Base-by-base conservation (phyloP, 2,329 filamentous ascomycete genomes). In the Cladophialophora carrionii region DNA sequence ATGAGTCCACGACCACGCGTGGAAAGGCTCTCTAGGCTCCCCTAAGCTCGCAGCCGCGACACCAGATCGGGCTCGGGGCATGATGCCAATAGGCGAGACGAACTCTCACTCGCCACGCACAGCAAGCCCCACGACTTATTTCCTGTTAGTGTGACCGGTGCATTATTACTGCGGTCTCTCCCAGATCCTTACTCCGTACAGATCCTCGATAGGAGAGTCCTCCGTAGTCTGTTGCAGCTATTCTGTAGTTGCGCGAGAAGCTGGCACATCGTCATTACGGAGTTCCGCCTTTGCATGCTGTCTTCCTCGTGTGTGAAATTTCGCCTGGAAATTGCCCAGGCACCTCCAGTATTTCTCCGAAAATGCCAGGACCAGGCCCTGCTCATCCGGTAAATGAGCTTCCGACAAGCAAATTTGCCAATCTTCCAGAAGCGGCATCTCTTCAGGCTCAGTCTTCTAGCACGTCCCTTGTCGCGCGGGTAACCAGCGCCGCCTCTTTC, bases 261-360 rank as follows among this genome's bases (percentile, higher is more conserved):
- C 46, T 41, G 26, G 32, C 10, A 43, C 17, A 6, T 48, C 26
- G 26, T 49, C 51, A n/a, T 41, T 26, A 29, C 57, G 46, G 48
- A 41, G 46, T 53, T 34, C 1, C 7, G 12, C 32, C 46, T 26
- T 54, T 22, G 43, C 17, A 43, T 10, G 22, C 41, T 10, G 32
- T 20, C 26, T n/a, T 29, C 26, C 26, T 29, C 26, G 26, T 29
- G 26, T 29, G 29, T 8, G 31, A 43, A 57, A 57, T 63, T 24
- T 51, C 53, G 34, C 32, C 22, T 43, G 61, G 61, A 63, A 43
- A 63, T 63, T 63, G 54, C 53, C 43, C 43, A 54, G 14, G 26
- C 12, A 26, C 57, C 52, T 41, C 34, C 22, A 32, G 41, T 46
- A 62, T 57, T n/a, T 54, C 22, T 22, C 24, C 31, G n/a, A 20